Percentiles rank a stretch among this genome's conserved stretches.
These are phyloP conservation scores for Penicillium thymicola DNA, from an alignment of 2,329 filamentous ascomycete species.

Conservation along the genomic window DNA sequence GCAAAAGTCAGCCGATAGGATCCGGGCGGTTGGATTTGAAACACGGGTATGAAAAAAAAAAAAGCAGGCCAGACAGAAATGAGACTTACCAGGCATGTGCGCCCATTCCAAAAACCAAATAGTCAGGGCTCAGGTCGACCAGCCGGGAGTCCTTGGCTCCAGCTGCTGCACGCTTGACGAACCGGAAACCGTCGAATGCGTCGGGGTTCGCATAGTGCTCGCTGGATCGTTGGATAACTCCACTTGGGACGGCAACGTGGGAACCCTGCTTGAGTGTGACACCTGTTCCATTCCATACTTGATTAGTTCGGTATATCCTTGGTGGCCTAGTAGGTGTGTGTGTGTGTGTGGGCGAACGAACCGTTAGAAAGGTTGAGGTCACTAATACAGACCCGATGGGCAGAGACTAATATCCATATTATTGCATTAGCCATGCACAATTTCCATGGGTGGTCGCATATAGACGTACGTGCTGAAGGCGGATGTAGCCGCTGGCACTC, in stretches of 20 bases:
- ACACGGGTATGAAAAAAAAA: background rate
- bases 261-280: constrained; percentile 20
- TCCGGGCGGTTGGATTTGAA: constrained; percentile 14
- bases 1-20: constrained; percentile 12
- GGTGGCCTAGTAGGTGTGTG: background rate
- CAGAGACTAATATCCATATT: constrained; percentile 16
- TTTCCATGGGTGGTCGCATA: background rate
- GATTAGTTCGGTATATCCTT: background rate
- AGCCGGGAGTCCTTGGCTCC: constrained; percentile 14
- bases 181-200: constrained; percentile 21
- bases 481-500: constrained; percentile 23
- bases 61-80: background rate
- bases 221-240: constrained; percentile 17
- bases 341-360: background rate
- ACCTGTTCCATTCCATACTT: constrained; percentile 5
- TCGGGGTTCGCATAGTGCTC: constrained; percentile 14
- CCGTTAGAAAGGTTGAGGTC: constrained; percentile 19
- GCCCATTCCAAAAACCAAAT: constrained; percentile 24
- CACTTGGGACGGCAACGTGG: constrained; percentile 19
- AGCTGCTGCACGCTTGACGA: constrained; percentile 15
- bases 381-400: constrained; percentile 19
- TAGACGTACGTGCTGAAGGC: constrained; percentile 21
- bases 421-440: constrained; percentile 1
- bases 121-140: constrained; percentile 22
- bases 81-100: constrained; percentile 21